Base-by-base conservation (phyloP, 805 yeast genomes). In the Kuraishia hungarica region DNA sequence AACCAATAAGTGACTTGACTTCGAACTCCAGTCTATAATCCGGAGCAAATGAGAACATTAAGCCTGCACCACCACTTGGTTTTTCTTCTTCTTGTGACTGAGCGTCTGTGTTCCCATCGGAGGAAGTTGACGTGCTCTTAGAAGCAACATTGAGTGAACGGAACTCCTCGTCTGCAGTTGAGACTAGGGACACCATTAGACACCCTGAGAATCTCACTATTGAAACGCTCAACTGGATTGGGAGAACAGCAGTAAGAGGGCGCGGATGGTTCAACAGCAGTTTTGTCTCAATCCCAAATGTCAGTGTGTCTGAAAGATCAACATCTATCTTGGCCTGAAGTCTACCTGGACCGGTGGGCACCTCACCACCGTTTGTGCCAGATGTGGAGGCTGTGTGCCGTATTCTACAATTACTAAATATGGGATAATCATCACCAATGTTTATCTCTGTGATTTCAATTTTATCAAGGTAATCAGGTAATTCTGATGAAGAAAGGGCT, bases 401-500 rank as follows among this genome's bases (percentile, higher is more conserved):
- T 46, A 94, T 88, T 52, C 96, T 78, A 69, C 99, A 94, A 65
- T 94, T 94, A 55, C 96, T 88, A 66, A 94, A 89, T 53, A 94
- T 89, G 2, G 99, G 99, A 66, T 86, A 94, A 68, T 92, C 97
- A 66, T 90, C 89, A 39, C 99, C 99, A 56, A 94, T 85, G 62
- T 91, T 93, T 24, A 94, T 83, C 63, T 93, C 97, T 1, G 92
- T 87, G 51, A 94, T 82, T 57, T 79, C 80, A 48, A 94, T 84
- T 23, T 80, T 78, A 65, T 86, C 97, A 52, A 94, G 68, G 67
- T 85, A 93, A 55, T 86, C 92, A 0, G 97, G 97, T 23, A 89
- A 69, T 22, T 81, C 81, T 59, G 85, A 81, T 19, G 77, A 72
- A 51, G 77, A 73, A 50, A 93, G 73, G 53, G 89, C 82, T 53